A percentile compares a stretch with the other conserved stretches of the same genome.
Conservation (phyloP, 2,329 filamentous ascomycete species). For the Fusarium verrucosum region DNA sequence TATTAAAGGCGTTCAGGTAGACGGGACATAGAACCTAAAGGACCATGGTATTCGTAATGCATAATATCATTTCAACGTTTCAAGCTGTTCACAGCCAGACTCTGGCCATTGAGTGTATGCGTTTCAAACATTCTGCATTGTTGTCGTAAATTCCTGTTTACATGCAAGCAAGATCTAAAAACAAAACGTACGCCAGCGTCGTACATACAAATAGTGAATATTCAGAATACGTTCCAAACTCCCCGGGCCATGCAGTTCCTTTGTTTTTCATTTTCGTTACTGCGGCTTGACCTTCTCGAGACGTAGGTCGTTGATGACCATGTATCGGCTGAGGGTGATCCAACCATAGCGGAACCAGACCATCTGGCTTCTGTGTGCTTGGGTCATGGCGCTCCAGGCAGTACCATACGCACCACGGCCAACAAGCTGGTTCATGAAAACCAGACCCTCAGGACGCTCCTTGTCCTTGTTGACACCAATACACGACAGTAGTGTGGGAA, state of each 20-base stretch:
- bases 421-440: constrained; percentile 78
- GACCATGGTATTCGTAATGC: neutral
- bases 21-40: neutral
- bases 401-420: constrained; percentile 61
- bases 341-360: constrained; percentile 97
- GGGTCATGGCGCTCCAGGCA: constrained; percentile 87
- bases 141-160: constrained; percentile 3
- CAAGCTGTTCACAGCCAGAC: neutral
- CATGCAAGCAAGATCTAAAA: constrained; percentile 7
- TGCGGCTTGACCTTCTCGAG: constrained; percentile 53
- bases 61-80: neutral
- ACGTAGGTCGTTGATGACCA: constrained; percentile 90
- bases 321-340: constrained; percentile 91
- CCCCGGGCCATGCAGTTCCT: constrained; percentile 24
- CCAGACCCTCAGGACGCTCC: constrained; percentile 63
- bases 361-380: constrained; percentile 95
- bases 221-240: constrained; percentile 19
- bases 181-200: constrained; percentile 9
- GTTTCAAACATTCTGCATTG: neutral
- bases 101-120: neutral
- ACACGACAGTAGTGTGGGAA: constrained; percentile 68
- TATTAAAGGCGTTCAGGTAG: constrained; percentile 1
- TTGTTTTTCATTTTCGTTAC: constrained; percentile 1
- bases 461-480: constrained; percentile 50
- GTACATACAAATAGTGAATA: constrained; percentile 7